These are phyloP conservation scores for Fomitopsis betulina DNA, from an alignment of 1,284 basidiomycete species.

Conservation along the genomic window DNA sequence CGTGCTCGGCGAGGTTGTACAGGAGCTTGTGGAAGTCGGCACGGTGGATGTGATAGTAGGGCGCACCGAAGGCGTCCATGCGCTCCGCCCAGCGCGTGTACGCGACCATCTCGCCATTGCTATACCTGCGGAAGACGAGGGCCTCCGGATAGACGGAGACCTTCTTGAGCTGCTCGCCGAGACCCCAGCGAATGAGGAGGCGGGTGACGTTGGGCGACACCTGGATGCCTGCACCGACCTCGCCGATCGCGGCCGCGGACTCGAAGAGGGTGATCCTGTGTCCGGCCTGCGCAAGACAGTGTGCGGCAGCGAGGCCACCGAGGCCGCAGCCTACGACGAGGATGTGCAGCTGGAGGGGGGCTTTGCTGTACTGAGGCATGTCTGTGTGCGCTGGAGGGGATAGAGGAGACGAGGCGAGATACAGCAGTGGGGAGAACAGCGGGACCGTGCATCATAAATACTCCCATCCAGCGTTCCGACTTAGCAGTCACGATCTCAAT, in stretches of 20 bases:
- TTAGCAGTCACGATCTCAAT: not conserved
- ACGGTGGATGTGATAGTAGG: slow-evolving; percentile 51
- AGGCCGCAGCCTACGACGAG: slow-evolving; percentile 45
- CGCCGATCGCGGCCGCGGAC: slow-evolving; percentile 36
- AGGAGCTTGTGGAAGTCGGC: slow-evolving; percentile 54
- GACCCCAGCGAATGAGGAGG: slow-evolving; percentile 38
- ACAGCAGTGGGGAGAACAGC: slow-evolving; percentile 1
- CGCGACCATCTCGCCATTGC: slow-evolving; percentile 38
- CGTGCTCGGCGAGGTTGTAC: slow-evolving; percentile 39
- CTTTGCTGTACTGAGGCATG: slow-evolving; percentile 17
- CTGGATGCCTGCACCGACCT: slow-evolving; percentile 50
- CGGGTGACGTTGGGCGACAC: slow-evolving; percentile 42
- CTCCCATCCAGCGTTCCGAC: not conserved
- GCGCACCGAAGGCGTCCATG: slow-evolving; percentile 38
- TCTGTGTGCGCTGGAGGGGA: not conserved
- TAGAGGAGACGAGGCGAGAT: not conserved
- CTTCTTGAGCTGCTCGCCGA: slow-evolving; percentile 30
- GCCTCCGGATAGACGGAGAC: slow-evolving; percentile 37
- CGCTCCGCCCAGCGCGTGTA: slow-evolving; percentile 36
- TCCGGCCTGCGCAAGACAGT: slow-evolving; percentile 39
- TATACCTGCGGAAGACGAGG: slow-evolving; percentile 39
- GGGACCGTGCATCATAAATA: slow-evolving; percentile 1
- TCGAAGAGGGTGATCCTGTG: slow-evolving; percentile 44
- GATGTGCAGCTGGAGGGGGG: slow-evolving; percentile 35
- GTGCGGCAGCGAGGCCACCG: slow-evolving; percentile 43